Conservation (phyloP, 352 stramenopile genomes). For the Hyaloperonospora brassicae region DNA sequence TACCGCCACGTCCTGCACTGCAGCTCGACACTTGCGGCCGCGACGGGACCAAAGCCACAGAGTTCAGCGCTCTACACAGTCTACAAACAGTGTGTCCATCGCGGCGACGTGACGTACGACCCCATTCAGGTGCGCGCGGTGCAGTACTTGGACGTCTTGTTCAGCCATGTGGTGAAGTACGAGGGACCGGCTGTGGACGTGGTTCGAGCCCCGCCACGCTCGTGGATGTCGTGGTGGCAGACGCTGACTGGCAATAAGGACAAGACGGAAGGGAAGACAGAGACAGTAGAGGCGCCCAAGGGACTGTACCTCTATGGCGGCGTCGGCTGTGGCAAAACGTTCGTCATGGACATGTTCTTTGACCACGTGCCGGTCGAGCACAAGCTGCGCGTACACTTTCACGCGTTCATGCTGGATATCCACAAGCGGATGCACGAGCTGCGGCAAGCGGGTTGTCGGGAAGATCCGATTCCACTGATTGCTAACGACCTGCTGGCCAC, state of each 20-base stretch:
- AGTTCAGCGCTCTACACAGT: constrained; percentile 32
- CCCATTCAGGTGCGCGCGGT: constrained; percentile 58
- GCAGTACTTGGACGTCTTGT: constrained; percentile 54
- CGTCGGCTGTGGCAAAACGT: constrained; percentile 94
- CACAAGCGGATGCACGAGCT: constrained; percentile 92
- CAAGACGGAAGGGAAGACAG: constrained; percentile 2
- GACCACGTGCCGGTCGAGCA: constrained; percentile 54
- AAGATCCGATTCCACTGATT: constrained; percentile 81
- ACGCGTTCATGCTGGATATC: constrained; percentile 96
- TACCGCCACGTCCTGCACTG: background rate
- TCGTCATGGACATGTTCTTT: constrained; percentile 97
- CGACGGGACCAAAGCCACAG: constrained; percentile 11
- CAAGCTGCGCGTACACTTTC: constrained; percentile 94
- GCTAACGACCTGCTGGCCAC: constrained; percentile 78
- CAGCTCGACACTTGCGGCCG: constrained; percentile 14
- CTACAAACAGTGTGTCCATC: constrained; percentile 56
- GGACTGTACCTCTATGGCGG: constrained; percentile 95
- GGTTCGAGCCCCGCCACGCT: constrained; percentile 2
- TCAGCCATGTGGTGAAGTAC: constrained; percentile 46
- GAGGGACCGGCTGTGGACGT: constrained; percentile 29
- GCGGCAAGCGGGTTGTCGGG: constrained; percentile 77
- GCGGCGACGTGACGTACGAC: constrained; percentile 56
- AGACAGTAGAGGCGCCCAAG: constrained; percentile 49
- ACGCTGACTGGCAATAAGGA: constrained; percentile 31
- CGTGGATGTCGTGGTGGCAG: constrained; percentile 41